Evolutionary conservation across 495 filamentous ascomycete genomes (phyloP).

Genomic region (Trichoderma virens): DNA sequence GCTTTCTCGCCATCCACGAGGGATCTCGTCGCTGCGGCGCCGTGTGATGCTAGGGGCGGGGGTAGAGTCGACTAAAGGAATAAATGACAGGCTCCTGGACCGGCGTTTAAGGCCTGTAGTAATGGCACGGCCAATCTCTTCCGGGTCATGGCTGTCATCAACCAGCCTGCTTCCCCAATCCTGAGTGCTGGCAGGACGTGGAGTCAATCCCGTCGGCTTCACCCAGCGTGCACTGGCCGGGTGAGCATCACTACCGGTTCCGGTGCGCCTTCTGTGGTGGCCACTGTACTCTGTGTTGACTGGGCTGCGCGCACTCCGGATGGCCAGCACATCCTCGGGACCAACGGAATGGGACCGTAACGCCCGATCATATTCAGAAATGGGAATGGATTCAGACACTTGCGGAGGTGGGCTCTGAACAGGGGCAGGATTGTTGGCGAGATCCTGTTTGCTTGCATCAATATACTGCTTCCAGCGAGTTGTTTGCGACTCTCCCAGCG

Average conservation of each 20-base stretch:
- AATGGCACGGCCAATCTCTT: constrained; percentile 46
- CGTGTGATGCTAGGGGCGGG: constrained; percentile 28
- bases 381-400: constrained; percentile 43
- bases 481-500: background rate
- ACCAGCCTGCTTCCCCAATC: constrained; percentile 32
- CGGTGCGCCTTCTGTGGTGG: background rate
- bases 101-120: constrained; percentile 40
- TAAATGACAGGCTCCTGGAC: constrained; percentile 40
- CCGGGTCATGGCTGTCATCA: constrained; percentile 28
- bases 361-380: constrained; percentile 45
- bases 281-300: constrained; percentile 30
- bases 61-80: background rate
- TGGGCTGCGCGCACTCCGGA: constrained; percentile 38
- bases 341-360: constrained; percentile 48
- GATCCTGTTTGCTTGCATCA: background rate
- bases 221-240: constrained; percentile 6
- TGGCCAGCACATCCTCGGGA: constrained; percentile 37
- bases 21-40: constrained; percentile 47
- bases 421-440: background rate
- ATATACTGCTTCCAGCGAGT: background rate
- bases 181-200: constrained; percentile 46
- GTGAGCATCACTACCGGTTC: background rate
- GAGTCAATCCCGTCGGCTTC: constrained; percentile 41
- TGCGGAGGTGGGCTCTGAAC: constrained; percentile 18
- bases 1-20: constrained; percentile 46